Evolutionary conservation across 1,284 basidiomycete species (phyloP).

Genomic region (Erythrobasidium hasegawianum): DNA sequence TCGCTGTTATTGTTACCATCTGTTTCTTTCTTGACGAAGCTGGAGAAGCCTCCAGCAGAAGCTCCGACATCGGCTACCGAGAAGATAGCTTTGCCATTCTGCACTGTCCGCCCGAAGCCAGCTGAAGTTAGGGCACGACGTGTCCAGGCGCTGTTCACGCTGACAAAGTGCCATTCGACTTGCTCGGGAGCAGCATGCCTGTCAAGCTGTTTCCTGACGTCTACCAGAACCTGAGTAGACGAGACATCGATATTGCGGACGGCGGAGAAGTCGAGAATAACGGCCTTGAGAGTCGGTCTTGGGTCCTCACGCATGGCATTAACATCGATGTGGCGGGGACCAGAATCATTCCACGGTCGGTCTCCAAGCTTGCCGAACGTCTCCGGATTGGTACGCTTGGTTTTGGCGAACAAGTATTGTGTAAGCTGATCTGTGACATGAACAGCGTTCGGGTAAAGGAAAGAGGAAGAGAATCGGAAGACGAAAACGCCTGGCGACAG

Average conservation of each 20-base stretch:
- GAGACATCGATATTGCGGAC: slow-evolving; percentile 76
- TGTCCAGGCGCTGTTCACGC: slow-evolving; percentile 89
- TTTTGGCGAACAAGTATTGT: slow-evolving; percentile 54
- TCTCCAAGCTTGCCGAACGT: slow-evolving; percentile 61
- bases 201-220: slow-evolving; percentile 80
- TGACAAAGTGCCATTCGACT: slow-evolving; percentile 83
- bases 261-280: slow-evolving; percentile 85
- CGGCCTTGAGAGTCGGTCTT: slow-evolving; percentile 69
- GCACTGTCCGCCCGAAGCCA: slow-evolving; percentile 32
- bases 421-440: slow-evolving; percentile 28
- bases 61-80: slow-evolving; percentile 26
- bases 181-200: slow-evolving; percentile 80
- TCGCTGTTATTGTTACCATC: neutral
- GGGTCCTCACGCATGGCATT: slow-evolving; percentile 49
- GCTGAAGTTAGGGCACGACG: slow-evolving; percentile 50
- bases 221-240: slow-evolving; percentile 83
- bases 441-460: slow-evolving; percentile 82
- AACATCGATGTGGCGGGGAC: slow-evolving; percentile 43
- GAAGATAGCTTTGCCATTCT: slow-evolving; percentile 30
- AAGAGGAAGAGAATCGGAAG: slow-evolving; percentile 90
- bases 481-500: slow-evolving; percentile 84
- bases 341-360: slow-evolving; percentile 93
- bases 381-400: slow-evolving; percentile 69
- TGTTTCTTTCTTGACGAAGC: neutral
- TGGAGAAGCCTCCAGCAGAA: slow-evolving; percentile 9